phyloP scores from a whole-genome alignment of 805 yeast species.

The Monosporozyma yasuniensis region DNA sequence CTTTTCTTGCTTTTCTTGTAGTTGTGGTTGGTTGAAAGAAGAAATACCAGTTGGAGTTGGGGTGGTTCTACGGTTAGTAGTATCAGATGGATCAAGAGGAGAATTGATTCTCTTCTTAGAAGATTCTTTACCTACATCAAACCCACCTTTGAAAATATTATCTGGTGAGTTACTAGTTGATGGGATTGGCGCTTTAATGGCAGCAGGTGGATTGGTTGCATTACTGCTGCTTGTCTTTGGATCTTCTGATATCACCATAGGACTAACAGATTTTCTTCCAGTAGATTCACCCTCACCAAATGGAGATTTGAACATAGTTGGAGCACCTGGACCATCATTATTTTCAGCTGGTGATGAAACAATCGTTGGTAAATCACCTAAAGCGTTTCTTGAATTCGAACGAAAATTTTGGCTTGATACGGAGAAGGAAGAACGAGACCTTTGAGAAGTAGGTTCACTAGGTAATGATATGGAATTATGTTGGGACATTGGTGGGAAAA shows the following conservation, averaged over 20 bases:
- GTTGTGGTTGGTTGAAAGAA: background rate
- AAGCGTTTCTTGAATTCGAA: background rate
- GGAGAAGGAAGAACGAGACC: background rate
- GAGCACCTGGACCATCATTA: background rate
- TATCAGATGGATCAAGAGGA: slow-evolving; percentile 2
- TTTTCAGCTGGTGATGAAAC: background rate
- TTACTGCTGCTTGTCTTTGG: background rate
- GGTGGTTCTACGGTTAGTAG: background rate
- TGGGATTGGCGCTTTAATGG: background rate
- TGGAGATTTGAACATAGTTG: background rate
- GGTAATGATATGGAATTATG: background rate
- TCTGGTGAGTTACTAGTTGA: background rate
- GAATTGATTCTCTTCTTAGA: slow-evolving; percentile 1
- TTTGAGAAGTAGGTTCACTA: background rate
- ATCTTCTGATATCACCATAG: background rate
- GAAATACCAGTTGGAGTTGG: background rate
- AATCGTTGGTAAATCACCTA: background rate
- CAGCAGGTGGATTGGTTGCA: background rate
- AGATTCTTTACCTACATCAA: background rate
- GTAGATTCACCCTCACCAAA: background rate
- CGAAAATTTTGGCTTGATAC: background rate
- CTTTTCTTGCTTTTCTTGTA: background rate
- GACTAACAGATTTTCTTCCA: background rate
- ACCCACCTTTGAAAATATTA: slow-evolving; percentile 2
- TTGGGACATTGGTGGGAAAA: slow-evolving; percentile 25